These are phyloP conservation scores for Huiozyma sinensis DNA, from an alignment of 805 yeast genomes.

Conservation along the genomic window DNA sequence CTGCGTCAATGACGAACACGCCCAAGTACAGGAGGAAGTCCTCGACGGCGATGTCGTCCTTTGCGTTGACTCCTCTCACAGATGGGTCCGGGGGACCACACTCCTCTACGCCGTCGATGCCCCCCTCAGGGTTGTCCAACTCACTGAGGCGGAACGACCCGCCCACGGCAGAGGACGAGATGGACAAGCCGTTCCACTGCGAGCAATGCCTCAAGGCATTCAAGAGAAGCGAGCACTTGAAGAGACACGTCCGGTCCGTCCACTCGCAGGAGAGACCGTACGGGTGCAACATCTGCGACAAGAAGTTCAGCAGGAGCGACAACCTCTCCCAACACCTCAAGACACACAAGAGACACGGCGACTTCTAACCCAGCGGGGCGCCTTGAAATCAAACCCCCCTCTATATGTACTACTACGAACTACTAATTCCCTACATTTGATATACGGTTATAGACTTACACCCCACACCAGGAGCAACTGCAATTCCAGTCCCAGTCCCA, in stretches of 20 bases:
- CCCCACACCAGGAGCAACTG: too few relatives aligned
- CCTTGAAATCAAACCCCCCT: too few relatives aligned
- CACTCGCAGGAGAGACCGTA: conserved; percentile 52
- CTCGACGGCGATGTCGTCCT: neutral
- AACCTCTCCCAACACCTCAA: conserved; percentile 56
- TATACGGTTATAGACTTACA: too few relatives aligned
- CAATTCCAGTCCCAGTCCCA: too few relatives aligned
- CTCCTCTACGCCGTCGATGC: neutral
- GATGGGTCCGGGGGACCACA: too few relatives aligned
- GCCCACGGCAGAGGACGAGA: conserved; percentile 9
- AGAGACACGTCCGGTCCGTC: conserved; percentile 56
- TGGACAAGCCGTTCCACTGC: conserved; percentile 31
- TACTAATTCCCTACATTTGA: too few relatives aligned
- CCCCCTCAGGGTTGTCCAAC: neutral
- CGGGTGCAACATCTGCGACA: conserved; percentile 46
- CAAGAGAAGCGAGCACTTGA: conserved; percentile 55
- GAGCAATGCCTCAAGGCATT: conserved; percentile 34
- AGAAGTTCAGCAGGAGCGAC: conserved; percentile 56
- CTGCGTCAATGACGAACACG: neutral
- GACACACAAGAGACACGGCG: conserved; percentile 34
- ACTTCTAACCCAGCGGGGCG: conserved; percentile 6
- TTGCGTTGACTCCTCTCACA: too few relatives aligned
- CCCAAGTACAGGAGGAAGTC: neutral
- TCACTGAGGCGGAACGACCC: neutral
- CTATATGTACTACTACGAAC: too few relatives aligned